Percentiles rank a stretch among this genome's conserved stretches.
Evolutionary conservation across 1,139 yeast species (phyloP).

Genomic region (Nakaseomyces delphensis): DNA sequence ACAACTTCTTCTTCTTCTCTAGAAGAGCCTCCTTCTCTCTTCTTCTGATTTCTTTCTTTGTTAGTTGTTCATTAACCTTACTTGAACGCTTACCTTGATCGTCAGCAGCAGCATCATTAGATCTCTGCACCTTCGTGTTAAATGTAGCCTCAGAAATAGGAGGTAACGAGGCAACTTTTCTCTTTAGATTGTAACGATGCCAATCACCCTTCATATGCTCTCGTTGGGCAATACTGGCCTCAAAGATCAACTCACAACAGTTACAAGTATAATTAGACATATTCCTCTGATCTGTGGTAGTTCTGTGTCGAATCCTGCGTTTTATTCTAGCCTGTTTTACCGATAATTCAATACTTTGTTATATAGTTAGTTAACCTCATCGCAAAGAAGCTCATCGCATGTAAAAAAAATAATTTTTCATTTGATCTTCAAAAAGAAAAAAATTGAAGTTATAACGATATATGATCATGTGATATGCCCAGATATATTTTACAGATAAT

Average conservation of each 20-base stretch:
- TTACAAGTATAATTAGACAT: constrained; percentile 59
- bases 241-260: constrained; percentile 74
- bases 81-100: constrained; percentile 26
- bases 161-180: constrained; percentile 84
- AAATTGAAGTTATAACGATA: neutral
- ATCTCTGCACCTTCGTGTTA: constrained; percentile 60
- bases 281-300: neutral
- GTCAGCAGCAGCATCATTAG: constrained; percentile 42
- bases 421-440: no score
- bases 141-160: constrained; percentile 69
- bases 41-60: constrained; percentile 58
- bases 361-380: neutral
- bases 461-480: neutral
- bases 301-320: no score
- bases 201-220: constrained; percentile 86
- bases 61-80: constrained; percentile 38
- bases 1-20: constrained; percentile 52
- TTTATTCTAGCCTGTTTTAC: no score
- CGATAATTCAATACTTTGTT: no score
- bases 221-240: constrained; percentile 72
- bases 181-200: constrained; percentile 86
- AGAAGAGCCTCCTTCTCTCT: constrained; percentile 55
- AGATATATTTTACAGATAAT: no score
- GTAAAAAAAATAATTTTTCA: neutral
- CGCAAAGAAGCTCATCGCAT: neutral